These are phyloP conservation scores for Scedosporium boydii DNA, from an alignment of 2,329 filamentous ascomycete genomes.

Conservation along the genomic window DNA sequence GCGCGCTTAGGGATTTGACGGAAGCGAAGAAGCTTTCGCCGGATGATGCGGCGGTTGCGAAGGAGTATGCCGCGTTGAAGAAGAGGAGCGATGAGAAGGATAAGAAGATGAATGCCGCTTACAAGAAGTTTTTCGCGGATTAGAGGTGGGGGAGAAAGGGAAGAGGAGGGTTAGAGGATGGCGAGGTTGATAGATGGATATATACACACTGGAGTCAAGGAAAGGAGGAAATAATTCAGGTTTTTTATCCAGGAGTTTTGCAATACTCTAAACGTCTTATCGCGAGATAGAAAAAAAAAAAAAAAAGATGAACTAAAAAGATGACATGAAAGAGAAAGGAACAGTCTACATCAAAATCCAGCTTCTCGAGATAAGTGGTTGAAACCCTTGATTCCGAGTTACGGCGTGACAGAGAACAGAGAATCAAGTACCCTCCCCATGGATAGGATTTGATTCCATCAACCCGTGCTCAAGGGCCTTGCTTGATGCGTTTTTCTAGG, in stretches of 20 bases:
- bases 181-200: not conserved
- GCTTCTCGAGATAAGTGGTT: not conserved
- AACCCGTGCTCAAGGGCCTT: too few species aligned
- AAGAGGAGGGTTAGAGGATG: not conserved
- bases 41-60: constrained; percentile 62
- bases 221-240: not conserved
- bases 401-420: not conserved
- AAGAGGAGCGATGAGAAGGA: constrained; percentile 61
- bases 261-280: not conserved
- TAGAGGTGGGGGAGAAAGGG: constrained; percentile 10
- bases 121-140: constrained; percentile 78
- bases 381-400: not conserved
- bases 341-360: constrained; percentile 1
- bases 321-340: constrained; percentile 1
- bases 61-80: constrained; percentile 71
- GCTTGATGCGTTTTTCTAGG: too few species aligned
- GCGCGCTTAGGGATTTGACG: constrained; percentile 64
- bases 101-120: constrained; percentile 85
- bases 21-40: constrained; percentile 68
- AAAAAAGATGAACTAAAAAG: not conserved
- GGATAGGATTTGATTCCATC: too few species aligned
- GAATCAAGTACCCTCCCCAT: not conserved
- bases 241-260: not conserved
- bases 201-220: not conserved
- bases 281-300: constrained; percentile 9